A percentile compares a stretch with the other conserved stretches of the same genome.
phyloP scores from a whole-genome alignment of 371 early-diverging fungal genomes.

The Rhizopus arrhizus region DNA sequence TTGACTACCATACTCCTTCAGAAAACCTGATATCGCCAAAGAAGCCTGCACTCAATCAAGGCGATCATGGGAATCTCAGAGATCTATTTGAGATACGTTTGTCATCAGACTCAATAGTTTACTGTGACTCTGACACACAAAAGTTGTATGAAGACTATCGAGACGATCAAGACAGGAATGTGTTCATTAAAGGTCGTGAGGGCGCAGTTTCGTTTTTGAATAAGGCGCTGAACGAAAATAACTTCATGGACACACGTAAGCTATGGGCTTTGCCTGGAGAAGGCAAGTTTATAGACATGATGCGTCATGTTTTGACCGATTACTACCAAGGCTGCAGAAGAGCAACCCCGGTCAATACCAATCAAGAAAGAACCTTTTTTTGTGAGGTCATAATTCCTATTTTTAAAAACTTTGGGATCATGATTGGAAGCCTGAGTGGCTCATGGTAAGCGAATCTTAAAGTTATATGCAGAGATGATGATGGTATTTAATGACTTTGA shows the following conservation, averaged over 20 bases:
- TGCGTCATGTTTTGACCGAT: slow-evolving; percentile 14
- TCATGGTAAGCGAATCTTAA: slow-evolving; percentile 7
- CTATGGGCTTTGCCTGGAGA: slow-evolving; percentile 4
- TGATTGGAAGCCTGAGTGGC: slow-evolving; percentile 11
- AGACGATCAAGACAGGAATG: slow-evolving; percentile 6
- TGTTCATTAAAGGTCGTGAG: slow-evolving; percentile 10
- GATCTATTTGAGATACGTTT: slow-evolving; percentile 14
- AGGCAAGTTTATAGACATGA: slow-evolving; percentile 21
- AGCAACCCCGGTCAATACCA: slow-evolving; percentile 7
- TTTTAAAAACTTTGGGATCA: slow-evolving; percentile 9
- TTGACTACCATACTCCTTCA: slow-evolving; percentile 13
- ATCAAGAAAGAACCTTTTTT: slow-evolving; percentile 12
- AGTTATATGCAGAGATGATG: slow-evolving; percentile 8
- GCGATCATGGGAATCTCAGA: slow-evolving; percentile 5
- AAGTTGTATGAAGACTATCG: background rate
- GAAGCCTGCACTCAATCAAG: slow-evolving; percentile 12
- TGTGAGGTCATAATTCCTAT: slow-evolving; percentile 10
- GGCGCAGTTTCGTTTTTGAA: slow-evolving; percentile 14
- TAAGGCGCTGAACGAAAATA: background rate
- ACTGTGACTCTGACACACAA: slow-evolving; percentile 5
- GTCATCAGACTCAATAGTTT: slow-evolving; percentile 1
- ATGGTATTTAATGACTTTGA: background rate
- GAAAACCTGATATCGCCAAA: slow-evolving; percentile 12
- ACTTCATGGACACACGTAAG: slow-evolving; percentile 6
- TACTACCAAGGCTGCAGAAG: slow-evolving; percentile 16